Percentiles rank a stretch among this genome's conserved stretches.
Conservation (phyloP, 768 basidiomycete genomes). For the Phanerodontia chrysosporium region DNA sequence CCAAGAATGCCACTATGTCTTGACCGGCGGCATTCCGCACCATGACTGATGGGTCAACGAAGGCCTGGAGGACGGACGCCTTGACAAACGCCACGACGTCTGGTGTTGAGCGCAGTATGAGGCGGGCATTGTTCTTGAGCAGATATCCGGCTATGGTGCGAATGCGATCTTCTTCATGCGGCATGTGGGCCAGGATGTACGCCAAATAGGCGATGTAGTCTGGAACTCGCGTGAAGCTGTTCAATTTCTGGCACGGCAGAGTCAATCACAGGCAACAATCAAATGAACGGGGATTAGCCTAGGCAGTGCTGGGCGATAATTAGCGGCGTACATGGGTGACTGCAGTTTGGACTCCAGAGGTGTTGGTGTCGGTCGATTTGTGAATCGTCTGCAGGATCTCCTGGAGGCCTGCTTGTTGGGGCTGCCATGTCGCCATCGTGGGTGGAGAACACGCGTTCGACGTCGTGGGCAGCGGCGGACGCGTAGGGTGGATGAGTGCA, state of each 20-base stretch:
- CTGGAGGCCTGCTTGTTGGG: conserved; percentile 80
- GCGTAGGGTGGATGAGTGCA: conserved; percentile 12
- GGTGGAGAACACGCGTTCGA: conserved; percentile 17
- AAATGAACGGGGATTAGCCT: conserved; percentile 16
- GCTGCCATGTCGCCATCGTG: conserved; percentile 67
- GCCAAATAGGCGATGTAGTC: conserved; percentile 96
- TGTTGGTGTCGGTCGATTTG: conserved; percentile 80
- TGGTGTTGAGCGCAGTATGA: conserved; percentile 63
- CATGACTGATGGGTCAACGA: conserved; percentile 77
- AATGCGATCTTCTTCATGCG: conserved; percentile 86
- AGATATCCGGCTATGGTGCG: conserved; percentile 94
- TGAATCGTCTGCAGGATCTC: conserved; percentile 91
- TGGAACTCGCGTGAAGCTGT: conserved; percentile 79
- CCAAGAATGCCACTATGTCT: conserved; percentile 86
- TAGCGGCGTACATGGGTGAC: conserved; percentile 71
- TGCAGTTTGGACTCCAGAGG: conserved; percentile 61
- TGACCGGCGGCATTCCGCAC: conserved; percentile 93
- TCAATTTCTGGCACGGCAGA: conserved; percentile 63
- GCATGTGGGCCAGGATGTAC: conserved; percentile 80
- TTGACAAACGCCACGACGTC: conserved; percentile 75
- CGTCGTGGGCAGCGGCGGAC: conserved; percentile 22
- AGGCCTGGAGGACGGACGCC: conserved; percentile 71
- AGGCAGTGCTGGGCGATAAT: conserved; percentile 17
- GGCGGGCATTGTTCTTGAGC: conserved; percentile 90
- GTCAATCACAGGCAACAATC: conserved; percentile 16